A percentile compares a stretch with the other conserved stretches of the same genome.
phyloP scores from a whole-genome alignment of 2,329 filamentous ascomycete species.

The Tympanopsis confertula region DNA sequence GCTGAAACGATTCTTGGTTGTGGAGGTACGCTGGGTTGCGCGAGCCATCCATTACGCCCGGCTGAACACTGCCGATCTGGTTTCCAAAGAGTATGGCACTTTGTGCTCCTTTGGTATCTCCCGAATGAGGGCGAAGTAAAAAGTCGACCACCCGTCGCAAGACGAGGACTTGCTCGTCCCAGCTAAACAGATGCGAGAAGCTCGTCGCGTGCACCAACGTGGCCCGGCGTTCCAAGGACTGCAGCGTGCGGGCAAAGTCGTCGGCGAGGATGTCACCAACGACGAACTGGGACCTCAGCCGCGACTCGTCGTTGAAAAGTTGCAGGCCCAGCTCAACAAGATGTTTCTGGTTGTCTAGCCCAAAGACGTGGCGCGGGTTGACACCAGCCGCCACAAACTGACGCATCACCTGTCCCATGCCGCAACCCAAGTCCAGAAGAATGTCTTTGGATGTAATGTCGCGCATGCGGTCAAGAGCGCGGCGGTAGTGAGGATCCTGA shows the following conservation, averaged over 20 bases:
- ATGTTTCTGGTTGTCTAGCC: conserved; percentile 32
- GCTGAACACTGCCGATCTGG: conserved; percentile 30
- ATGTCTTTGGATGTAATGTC: conserved; percentile 22
- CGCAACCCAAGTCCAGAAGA: conserved; percentile 37
- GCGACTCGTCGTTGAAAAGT: conserved; percentile 46
- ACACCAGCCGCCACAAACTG: conserved; percentile 37
- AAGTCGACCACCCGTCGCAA: conserved; percentile 31
- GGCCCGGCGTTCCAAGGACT: conserved; percentile 22
- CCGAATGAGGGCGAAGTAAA: conserved; percentile 9
- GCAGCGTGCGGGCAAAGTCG: conserved; percentile 14
- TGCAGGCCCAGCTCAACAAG: conserved; percentile 50
- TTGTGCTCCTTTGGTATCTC: conserved; percentile 23
- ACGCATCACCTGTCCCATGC: conserved; percentile 36
- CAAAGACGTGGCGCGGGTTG: conserved; percentile 31
- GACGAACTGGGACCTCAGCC: conserved; percentile 33
- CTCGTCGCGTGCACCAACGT: conserved; percentile 35
- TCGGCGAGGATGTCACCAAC: conserved; percentile 31
- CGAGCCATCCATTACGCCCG: conserved; percentile 10
- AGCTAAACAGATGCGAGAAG: conserved; percentile 37
- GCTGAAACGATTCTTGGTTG: conserved; percentile 34
- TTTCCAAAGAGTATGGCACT: conserved; percentile 37
- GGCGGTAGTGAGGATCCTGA: conserved; percentile 27
- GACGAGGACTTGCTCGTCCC: conserved; percentile 31
- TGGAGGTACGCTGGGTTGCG: conserved; percentile 28
- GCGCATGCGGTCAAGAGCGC: conserved; percentile 27